A percentile compares a stretch with the other conserved stretches of the same genome.
phyloP scores from a whole-genome alignment of 306 rosid genomes.

The Vicia sativa region DNA sequence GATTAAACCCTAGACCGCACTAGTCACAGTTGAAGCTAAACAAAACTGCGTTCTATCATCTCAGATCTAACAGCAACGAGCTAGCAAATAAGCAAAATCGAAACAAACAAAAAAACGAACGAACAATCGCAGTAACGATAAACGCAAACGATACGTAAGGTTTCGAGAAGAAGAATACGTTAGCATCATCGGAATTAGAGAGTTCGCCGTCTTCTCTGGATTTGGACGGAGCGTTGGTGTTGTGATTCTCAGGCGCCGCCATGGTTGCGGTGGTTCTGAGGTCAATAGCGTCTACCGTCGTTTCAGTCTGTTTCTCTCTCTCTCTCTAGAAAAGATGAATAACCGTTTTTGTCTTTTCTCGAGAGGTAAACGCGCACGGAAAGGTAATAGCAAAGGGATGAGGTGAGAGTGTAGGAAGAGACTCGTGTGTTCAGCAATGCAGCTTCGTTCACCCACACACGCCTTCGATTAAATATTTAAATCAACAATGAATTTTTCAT shows the following conservation, averaged over 20 bases:
- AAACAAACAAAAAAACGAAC: not conserved
- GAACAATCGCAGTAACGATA: not conserved
- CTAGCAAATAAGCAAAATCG: not conserved
- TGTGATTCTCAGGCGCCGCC: conserved; percentile 37
- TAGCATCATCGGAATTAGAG: conserved; percentile 58
- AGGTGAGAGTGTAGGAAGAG: conserved; percentile 21
- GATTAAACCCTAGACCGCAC: conserved; percentile 22
- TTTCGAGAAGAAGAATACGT: conserved; percentile 44
- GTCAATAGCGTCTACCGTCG: conserved; percentile 47
- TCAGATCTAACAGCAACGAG: conserved; percentile 23
- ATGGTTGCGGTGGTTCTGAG: conserved; percentile 31
- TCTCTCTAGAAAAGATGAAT: not conserved
- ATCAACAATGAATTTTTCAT: no score
- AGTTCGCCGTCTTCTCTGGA: conserved; percentile 90
- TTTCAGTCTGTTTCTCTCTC: not conserved
- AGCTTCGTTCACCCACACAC: not conserved
- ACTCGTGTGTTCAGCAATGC: conserved; percentile 18
- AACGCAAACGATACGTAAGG: conserved; percentile 30
- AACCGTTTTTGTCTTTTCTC: not conserved
- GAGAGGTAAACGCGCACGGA: conserved; percentile 19
- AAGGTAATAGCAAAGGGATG: not conserved
- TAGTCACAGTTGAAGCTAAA: not conserved
- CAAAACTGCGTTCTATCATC: not conserved
- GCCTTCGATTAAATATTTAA: no score
- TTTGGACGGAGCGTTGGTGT: conserved; percentile 36